phyloP scores from a whole-genome alignment of 129 eudicot genomes.

The Ambrosia trifida region DNA sequence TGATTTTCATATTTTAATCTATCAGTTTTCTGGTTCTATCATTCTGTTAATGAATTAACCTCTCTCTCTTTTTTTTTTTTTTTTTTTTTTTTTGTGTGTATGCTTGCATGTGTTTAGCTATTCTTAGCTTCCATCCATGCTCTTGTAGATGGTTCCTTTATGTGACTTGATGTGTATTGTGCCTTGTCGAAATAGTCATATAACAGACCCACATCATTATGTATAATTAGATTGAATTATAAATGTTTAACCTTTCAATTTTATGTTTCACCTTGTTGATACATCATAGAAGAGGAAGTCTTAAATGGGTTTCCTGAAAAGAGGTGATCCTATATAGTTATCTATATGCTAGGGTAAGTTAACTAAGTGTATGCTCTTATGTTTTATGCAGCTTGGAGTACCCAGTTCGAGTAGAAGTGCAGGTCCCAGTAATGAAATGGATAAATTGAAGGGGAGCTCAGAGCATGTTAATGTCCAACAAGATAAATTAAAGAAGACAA shows the following conservation, averaged over 20 bases:
- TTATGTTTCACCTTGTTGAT: slow-evolving; percentile 20
- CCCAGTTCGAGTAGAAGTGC: slow-evolving; percentile 42
- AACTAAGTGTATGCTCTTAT: slow-evolving; percentile 17
- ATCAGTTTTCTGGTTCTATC: no score
- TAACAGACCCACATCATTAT: slow-evolving; percentile 2
- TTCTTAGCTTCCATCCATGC: not conserved
- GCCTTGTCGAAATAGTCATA: slow-evolving; percentile 1
- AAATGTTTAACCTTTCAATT: not conserved
- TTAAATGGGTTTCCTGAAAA: slow-evolving; percentile 10
- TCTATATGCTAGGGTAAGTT: no score
- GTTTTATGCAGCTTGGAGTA: slow-evolving; percentile 50
- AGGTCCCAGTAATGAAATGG: slow-evolving; percentile 43
- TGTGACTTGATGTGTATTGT: slow-evolving; percentile 16
- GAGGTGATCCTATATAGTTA: no score
- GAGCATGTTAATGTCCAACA: slow-evolving; percentile 28
- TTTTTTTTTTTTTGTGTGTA: no score
- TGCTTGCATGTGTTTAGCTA: slow-evolving; percentile 3
- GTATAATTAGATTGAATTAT: not conserved
- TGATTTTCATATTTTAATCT: no score
- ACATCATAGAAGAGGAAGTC: slow-evolving; percentile 12
- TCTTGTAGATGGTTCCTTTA: not conserved
- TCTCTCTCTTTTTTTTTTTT: not conserved
- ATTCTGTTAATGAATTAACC: not conserved
- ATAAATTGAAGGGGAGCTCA: slow-evolving; percentile 31
- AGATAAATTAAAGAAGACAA: slow-evolving; percentile 26